A percentile compares a stretch with the other conserved stretches of the same genome.
Evolutionary conservation across 2,329 filamentous ascomycete genomes (phyloP).

Genomic region (Epichloe sp.): DNA sequence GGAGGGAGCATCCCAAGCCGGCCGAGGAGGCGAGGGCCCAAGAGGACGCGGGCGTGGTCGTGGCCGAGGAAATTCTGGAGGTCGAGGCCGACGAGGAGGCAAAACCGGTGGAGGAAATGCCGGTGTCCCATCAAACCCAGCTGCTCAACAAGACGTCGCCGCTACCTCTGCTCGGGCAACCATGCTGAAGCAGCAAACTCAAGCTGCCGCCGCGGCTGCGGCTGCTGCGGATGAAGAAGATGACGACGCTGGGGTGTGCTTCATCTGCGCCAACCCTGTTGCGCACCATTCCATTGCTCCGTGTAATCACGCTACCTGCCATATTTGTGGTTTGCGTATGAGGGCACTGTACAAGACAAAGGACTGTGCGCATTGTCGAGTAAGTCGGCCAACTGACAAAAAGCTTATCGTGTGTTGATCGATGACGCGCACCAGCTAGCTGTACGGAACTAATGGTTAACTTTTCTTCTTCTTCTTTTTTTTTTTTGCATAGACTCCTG

Average conservation of each 20-base stretch:
- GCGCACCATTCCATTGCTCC: slow-evolving; percentile 80
- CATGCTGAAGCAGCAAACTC: slow-evolving; percentile 7
- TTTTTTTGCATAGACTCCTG: slow-evolving; percentile 36
- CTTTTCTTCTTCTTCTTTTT: background rate
- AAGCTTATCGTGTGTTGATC: background rate
- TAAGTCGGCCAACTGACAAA: slow-evolving; percentile 29
- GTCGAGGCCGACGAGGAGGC: slow-evolving; percentile 15
- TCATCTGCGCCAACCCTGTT: slow-evolving; percentile 89
- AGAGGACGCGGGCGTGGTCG: slow-evolving; percentile 30
- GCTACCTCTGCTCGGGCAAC: slow-evolving; percentile 20
- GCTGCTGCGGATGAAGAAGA: slow-evolving; percentile 20
- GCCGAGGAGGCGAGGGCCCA: slow-evolving; percentile 20
- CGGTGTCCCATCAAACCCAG: slow-evolving; percentile 12
- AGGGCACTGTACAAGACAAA: slow-evolving; percentile 92
- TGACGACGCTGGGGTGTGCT: slow-evolving; percentile 70
- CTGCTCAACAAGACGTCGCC: slow-evolving; percentile 19
- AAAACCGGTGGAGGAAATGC: slow-evolving; percentile 10
- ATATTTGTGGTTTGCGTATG: slow-evolving; percentile 86
- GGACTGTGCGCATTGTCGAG: slow-evolving; percentile 89
- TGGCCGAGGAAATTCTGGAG: slow-evolving; percentile 1
- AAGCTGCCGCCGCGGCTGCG: slow-evolving; percentile 11
- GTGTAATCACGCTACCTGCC: slow-evolving; percentile 93
- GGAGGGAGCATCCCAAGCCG: slow-evolving; percentile 10
- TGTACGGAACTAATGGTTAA: background rate
- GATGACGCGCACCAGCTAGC: background rate